Evolutionary conservation across 2,329 filamentous ascomycete genomes (phyloP).

Genomic region (Ambrosiella beaveri): DNA sequence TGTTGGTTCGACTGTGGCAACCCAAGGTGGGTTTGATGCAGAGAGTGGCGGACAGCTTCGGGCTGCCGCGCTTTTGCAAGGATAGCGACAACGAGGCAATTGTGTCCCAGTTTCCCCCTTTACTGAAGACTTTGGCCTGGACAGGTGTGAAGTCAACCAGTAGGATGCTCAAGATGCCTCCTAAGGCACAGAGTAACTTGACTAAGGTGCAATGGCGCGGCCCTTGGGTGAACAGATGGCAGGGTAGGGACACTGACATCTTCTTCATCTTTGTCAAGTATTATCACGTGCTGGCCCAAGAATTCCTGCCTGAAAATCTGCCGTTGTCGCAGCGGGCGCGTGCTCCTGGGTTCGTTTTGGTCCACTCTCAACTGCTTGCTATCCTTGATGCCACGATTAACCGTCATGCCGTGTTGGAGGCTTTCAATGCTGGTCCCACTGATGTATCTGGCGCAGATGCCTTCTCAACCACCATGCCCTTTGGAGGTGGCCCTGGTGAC

Average conservation of each 20-base stretch:
- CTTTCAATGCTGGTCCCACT: slow-evolving; percentile 24
- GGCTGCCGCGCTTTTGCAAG: slow-evolving; percentile 36
- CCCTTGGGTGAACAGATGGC: slow-evolving; percentile 73
- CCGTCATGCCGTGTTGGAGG: slow-evolving; percentile 42
- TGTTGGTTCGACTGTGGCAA: slow-evolving; percentile 68
- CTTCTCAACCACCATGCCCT: slow-evolving; percentile 41
- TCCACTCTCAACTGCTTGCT: slow-evolving; percentile 66
- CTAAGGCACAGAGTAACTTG: slow-evolving; percentile 27
- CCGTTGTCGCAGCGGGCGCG: slow-evolving; percentile 39
- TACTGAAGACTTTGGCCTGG: slow-evolving; percentile 40
- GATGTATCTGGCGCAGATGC: slow-evolving; percentile 45
- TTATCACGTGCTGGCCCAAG: slow-evolving; percentile 61
- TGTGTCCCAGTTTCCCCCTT: slow-evolving; percentile 50
- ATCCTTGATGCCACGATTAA: slow-evolving; percentile 73
- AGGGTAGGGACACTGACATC: slow-evolving; percentile 70
- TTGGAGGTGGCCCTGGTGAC: slow-evolving; percentile 42
- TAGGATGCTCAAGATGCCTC: slow-evolving; percentile 45
- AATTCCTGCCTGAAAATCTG: slow-evolving; percentile 44
- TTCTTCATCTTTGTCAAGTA: slow-evolving; percentile 88
- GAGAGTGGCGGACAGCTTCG: slow-evolving; percentile 53
- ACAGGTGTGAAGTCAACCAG: slow-evolving; percentile 31
- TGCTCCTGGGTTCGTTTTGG: slow-evolving; percentile 59
- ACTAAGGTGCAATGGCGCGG: slow-evolving; percentile 69
- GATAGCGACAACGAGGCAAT: slow-evolving; percentile 45
- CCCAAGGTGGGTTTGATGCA: slow-evolving; percentile 51